Conservation (phyloP, 202 grass and related monocot species). For the Panicum hallii region DNA sequence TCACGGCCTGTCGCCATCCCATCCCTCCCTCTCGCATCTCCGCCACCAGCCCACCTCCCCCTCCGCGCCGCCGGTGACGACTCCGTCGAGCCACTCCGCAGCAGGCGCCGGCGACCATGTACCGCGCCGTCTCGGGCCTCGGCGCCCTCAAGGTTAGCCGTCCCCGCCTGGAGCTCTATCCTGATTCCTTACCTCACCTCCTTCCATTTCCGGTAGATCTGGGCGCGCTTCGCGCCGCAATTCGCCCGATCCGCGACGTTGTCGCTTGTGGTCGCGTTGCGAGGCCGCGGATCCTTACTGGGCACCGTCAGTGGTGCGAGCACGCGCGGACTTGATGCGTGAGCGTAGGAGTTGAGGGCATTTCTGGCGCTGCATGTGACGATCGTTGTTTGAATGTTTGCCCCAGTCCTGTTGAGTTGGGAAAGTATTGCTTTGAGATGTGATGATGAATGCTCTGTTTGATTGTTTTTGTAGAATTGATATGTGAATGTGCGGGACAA, state of each 20-base stretch:
- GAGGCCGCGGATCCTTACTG: neutral
- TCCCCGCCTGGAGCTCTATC: slow-evolving; percentile 30
- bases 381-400: slow-evolving; percentile 15
- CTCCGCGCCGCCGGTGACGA: slow-evolving; percentile 47
- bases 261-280: neutral
- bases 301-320: neutral
- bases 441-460: neutral
- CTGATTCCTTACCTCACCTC: neutral
- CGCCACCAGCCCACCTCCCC: slow-evolving; percentile 13
- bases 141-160: slow-evolving; percentile 73
- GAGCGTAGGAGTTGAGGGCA: neutral
- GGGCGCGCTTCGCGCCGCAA: slow-evolving; percentile 14
- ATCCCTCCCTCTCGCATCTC: slow-evolving; percentile 13
- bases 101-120: slow-evolving; percentile 56
- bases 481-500: neutral
- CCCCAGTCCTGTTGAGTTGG: neutral
- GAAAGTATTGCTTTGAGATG: neutral
- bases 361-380: slow-evolving; percentile 4
- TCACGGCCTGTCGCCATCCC: slow-evolving; percentile 30
- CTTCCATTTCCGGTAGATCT: slow-evolving; percentile 52
- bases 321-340: slow-evolving; percentile 13
- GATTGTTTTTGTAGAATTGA: neutral
- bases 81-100: slow-evolving; percentile 21
- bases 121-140: slow-evolving; percentile 66
- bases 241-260: slow-evolving; percentile 47